phyloP scores from a whole-genome alignment of 75 land plant genomes.

The Pinus tabuliformis region DNA sequence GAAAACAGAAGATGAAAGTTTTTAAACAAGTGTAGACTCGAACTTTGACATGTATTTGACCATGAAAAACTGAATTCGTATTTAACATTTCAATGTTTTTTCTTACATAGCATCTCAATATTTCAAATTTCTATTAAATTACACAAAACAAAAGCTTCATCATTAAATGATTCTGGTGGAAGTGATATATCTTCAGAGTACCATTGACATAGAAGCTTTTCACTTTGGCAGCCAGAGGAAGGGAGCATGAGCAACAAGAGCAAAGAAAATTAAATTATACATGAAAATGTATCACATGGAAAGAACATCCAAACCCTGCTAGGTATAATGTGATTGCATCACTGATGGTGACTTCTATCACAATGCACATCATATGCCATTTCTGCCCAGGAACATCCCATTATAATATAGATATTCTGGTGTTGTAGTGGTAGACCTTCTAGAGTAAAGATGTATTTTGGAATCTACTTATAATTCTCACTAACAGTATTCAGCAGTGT shows the following conservation, averaged over 20 bases:
- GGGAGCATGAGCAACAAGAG: no score
- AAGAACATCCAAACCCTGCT: neutral
- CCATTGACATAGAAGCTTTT: no score
- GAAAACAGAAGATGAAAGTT: neutral
- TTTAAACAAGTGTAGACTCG: neutral
- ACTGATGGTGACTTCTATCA: neutral
- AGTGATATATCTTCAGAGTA: neutral
- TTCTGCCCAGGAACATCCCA: neutral
- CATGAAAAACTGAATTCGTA: neutral
- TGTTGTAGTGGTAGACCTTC: neutral
- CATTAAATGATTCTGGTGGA: conserved; percentile 1
- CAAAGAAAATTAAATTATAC: neutral
- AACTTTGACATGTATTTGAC: neutral
- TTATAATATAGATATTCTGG: neutral
- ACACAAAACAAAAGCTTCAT: neutral
- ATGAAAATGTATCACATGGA: neutral
- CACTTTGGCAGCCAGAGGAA: neutral
- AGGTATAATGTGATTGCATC: neutral
- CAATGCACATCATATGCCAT: neutral
- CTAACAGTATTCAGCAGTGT: neutral
- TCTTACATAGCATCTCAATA: neutral
- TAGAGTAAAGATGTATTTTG: neutral
- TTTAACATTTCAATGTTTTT: neutral
- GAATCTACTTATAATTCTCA: neutral
- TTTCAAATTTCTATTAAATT: neutral